A percentile compares a stretch with the other conserved stretches of the same genome.
These are phyloP conservation scores for Yamadazyma mexicana DNA, from an alignment of 1,139 yeast species.

Conservation along the genomic window DNA sequence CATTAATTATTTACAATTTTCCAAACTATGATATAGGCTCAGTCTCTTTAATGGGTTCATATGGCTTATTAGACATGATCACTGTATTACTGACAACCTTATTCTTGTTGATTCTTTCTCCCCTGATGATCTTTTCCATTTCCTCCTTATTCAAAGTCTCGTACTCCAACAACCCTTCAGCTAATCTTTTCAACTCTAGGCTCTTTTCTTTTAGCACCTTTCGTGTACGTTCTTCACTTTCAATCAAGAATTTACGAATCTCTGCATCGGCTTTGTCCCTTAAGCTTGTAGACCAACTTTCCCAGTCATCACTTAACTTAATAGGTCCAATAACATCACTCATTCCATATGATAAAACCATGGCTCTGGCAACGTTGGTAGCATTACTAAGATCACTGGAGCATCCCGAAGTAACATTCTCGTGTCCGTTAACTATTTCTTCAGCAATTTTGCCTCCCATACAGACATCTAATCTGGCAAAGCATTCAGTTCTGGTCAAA, in stretches of 20 bases:
- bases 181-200: conserved; percentile 80
- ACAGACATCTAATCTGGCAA: conserved; percentile 91
- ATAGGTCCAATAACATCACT: conserved; percentile 92
- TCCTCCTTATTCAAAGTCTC: conserved; percentile 93
- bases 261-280: conserved; percentile 92
- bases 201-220: conserved; percentile 58
- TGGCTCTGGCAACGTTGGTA: conserved; percentile 89
- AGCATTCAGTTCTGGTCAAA: conserved; percentile 83
- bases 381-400: conserved; percentile 89
- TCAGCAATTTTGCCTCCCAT: conserved; percentile 99
- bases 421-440: conserved; percentile 86
- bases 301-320: conserved; percentile 85
- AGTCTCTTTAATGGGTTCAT: conserved; percentile 10
- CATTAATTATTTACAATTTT: conserved; percentile 3
- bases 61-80: conserved; percentile 43
- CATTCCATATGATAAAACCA: conserved; percentile 98
- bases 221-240: conserved; percentile 80
- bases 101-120: conserved; percentile 68
- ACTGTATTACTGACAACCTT: conserved; percentile 76
- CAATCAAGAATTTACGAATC: conserved; percentile 70
- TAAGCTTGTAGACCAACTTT: conserved; percentile 86
- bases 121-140: conserved; percentile 81
- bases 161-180: conserved; percentile 90
- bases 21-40: conserved; percentile 7
- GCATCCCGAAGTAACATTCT: conserved; percentile 93